Conservation (phyloP, 116 monocot species). For the Phalaenopsis hybrid region DNA sequence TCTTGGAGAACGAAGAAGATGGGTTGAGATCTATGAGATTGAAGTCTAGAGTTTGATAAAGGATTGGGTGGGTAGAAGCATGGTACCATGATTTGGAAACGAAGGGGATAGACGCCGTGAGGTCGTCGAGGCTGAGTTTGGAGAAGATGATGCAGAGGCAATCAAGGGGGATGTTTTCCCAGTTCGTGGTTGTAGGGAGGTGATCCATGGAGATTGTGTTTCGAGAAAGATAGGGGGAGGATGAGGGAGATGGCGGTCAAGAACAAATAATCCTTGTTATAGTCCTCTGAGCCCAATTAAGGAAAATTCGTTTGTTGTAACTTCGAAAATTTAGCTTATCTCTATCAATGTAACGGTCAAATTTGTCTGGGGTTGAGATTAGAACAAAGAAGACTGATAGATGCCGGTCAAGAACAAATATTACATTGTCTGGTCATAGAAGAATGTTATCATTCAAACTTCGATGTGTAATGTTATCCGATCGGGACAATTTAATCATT, state of each 20-base stretch:
- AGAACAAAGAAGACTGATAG: not conserved
- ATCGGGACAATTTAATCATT: too few species aligned
- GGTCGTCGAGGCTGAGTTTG: slow-evolving; percentile 7
- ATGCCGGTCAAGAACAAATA: not conserved
- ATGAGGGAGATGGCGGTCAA: too few species aligned
- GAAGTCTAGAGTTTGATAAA: slow-evolving; percentile 14
- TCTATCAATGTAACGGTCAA: not conserved
- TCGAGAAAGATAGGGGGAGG: not conserved
- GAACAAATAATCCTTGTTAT: not conserved
- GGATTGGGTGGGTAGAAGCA: not conserved
- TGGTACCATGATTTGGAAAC: slow-evolving; percentile 6
- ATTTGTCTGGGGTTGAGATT: not conserved
- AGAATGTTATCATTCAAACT: too few species aligned
- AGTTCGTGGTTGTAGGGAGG: not conserved
- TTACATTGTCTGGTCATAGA: too few species aligned
- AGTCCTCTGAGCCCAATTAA: not conserved
- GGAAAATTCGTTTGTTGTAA: too few species aligned
- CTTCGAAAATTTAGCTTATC: too few species aligned
- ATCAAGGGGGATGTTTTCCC: slow-evolving; percentile 1
- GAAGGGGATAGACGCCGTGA: not conserved
- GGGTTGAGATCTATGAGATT: slow-evolving; percentile 20
- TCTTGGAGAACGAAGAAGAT: not conserved
- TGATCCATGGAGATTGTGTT: not conserved
- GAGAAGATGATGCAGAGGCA: slow-evolving; percentile 7
- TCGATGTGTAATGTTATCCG: too few species aligned